These are phyloP conservation scores for Boechera retrofracta DNA, from an alignment of 345 rosid species.

Conservation along the genomic window DNA sequence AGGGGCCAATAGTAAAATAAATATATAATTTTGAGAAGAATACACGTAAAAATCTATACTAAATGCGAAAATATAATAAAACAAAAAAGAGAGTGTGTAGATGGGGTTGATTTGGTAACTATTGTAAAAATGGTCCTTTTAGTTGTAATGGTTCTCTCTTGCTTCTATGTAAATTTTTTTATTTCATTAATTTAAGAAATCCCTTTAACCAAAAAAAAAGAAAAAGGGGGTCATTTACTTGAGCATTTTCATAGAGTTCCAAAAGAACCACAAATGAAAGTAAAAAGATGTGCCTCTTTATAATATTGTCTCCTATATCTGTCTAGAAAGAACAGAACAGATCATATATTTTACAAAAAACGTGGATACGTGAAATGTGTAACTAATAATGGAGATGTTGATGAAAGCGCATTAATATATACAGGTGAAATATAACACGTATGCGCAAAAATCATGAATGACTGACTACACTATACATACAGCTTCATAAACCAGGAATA, in stretches of 20 bases:
- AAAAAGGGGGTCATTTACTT: background rate
- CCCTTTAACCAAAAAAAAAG: background rate
- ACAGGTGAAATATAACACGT: background rate
- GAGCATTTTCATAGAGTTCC: background rate
- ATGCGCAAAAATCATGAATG: background rate
- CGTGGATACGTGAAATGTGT: background rate
- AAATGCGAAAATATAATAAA: too few relatives aligned
- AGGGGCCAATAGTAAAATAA: too few relatives aligned
- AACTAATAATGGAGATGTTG: background rate
- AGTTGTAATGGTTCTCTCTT: too few relatives aligned
- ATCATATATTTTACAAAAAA: background rate
- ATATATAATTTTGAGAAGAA: too few relatives aligned
- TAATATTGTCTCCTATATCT: background rate
- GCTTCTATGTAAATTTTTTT: too few relatives aligned
- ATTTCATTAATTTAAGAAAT: too few relatives aligned
- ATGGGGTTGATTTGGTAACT: background rate
- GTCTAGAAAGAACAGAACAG: background rate
- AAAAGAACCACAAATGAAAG: background rate
- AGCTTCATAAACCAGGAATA: conserved; percentile 6
- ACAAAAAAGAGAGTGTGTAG: background rate
- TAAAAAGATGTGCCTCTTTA: background rate
- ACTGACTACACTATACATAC: background rate
- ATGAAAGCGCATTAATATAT: background rate
- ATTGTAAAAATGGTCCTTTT: too few relatives aligned
- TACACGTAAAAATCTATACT: too few relatives aligned